Percentiles rank a stretch among this genome's conserved stretches.
Conservation (phyloP, 202 grass and related monocot genomes). For the Setaria italica region DNA sequence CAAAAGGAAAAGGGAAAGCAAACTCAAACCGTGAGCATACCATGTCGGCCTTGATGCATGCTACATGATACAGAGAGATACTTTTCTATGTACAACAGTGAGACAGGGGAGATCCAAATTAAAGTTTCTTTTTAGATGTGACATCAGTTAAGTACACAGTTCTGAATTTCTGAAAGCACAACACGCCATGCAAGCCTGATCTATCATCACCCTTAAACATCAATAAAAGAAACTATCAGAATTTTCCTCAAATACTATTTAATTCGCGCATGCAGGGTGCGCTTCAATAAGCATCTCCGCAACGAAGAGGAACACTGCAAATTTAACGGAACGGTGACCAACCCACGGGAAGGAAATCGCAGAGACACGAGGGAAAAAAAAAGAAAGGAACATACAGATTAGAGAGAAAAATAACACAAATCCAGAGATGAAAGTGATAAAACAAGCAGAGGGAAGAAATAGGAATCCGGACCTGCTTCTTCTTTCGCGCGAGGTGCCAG, state of each 20-base stretch:
- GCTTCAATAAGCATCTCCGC: not conserved
- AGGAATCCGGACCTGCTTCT: constrained; percentile 66
- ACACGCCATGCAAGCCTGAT: not conserved
- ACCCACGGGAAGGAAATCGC: not conserved
- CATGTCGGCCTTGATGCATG: not conserved
- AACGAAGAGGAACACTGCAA: not conserved
- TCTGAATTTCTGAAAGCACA: not conserved
- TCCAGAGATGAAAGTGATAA: not conserved
- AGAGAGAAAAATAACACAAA: not conserved
- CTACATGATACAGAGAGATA: not conserved
- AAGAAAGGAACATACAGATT: not conserved
- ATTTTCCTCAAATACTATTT: not conserved
- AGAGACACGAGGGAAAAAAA: not conserved
- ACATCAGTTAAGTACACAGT: not conserved
- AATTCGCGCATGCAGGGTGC: not conserved
- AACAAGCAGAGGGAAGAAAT: not conserved
- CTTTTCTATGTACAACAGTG: not conserved
- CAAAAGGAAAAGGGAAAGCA: constrained; percentile 21
- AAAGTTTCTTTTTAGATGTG: not conserved
- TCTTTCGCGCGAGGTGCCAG: constrained; percentile 97
- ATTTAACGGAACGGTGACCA: not conserved
- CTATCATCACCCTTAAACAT: not conserved
- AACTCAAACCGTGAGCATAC: constrained; percentile 17
- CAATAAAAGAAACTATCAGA: not conserved
- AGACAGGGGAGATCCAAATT: not conserved